phyloP scores from a whole-genome alignment of 2,329 filamentous ascomycete species.

The Ciborinia camelliae region DNA sequence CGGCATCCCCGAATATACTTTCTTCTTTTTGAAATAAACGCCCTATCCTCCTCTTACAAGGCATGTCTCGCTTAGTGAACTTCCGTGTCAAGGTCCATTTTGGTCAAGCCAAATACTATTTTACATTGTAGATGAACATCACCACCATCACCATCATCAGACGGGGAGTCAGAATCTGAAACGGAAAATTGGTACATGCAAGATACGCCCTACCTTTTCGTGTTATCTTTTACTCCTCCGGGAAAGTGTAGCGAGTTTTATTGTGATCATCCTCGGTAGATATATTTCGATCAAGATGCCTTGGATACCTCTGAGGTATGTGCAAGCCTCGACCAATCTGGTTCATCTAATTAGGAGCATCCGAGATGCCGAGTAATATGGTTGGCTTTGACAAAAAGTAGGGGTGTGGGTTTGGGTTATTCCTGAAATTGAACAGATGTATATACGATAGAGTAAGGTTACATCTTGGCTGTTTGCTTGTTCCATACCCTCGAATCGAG shows the following conservation, averaged over 20 bases:
- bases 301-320: constrained; percentile 6
- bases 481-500: not conserved
- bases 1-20: constrained; percentile 14
- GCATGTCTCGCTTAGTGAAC: not conserved
- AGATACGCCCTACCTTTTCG: not conserved
- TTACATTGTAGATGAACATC: constrained; percentile 9
- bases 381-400: constrained; percentile 4
- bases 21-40: constrained; percentile 16
- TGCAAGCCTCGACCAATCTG: constrained; percentile 10
- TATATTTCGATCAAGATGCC: not conserved
- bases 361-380: not conserved
- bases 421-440: not conserved
- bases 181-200: constrained; percentile 7
- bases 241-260: not conserved
- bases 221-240: not conserved
- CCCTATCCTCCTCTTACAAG: constrained; percentile 12
- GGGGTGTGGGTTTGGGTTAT: not conserved
- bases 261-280: constrained; percentile 15
- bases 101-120: not conserved
- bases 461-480: not conserved
- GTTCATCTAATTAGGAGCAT: constrained; percentile 1
- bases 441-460: not conserved
- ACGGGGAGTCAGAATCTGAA: not conserved
- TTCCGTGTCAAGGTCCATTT: not conserved
- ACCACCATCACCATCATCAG: not conserved